Evolutionary conservation across 2,329 filamentous ascomycete species (phyloP).

Genomic region (Chrysosporium queenslandicum): DNA sequence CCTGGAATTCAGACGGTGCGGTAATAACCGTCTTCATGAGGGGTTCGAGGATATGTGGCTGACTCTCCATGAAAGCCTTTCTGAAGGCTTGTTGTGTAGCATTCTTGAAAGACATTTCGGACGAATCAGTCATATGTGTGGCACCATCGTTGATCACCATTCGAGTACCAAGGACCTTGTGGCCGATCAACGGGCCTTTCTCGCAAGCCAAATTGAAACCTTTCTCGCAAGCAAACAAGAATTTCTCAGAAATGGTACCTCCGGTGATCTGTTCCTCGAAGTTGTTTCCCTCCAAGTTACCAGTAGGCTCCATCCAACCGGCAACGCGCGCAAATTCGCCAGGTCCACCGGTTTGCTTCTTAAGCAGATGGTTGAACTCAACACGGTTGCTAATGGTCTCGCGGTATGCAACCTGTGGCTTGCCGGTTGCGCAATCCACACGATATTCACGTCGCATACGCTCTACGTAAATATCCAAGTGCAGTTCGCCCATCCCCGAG

Average conservation of each 20-base stretch:
- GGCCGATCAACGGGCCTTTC: conserved; percentile 83
- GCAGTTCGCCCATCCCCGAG: conserved; percentile 94
- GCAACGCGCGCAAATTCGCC: conserved; percentile 91
- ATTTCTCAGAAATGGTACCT: conserved; percentile 91
- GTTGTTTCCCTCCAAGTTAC: conserved; percentile 59
- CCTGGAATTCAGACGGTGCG: conserved; percentile 94
- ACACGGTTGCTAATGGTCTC: conserved; percentile 76
- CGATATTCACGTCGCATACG: conserved; percentile 94
- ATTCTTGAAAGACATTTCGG: conserved; percentile 88
- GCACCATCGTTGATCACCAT: conserved; percentile 96
- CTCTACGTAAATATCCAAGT: conserved; percentile 95
- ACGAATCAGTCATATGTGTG: conserved; percentile 95
- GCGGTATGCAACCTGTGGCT: conserved; percentile 92
- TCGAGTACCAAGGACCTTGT: conserved; percentile 76
- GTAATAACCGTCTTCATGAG: conserved; percentile 98
- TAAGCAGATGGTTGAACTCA: conserved; percentile 85
- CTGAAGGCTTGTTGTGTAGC: conserved; percentile 95
- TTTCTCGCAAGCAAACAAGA: conserved; percentile 86
- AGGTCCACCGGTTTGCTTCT: conserved; percentile 89
- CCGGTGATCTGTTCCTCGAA: conserved; percentile 84
- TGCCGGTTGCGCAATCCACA: conserved; percentile 89
- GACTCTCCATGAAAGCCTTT: conserved; percentile 74
- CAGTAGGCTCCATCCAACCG: conserved; percentile 82
- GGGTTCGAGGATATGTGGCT: conserved; percentile 80
- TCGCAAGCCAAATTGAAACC: conserved; percentile 75